Evolutionary conservation across 139 green algal species (phyloP).

Genomic region (Picochlorum sp.): DNA sequence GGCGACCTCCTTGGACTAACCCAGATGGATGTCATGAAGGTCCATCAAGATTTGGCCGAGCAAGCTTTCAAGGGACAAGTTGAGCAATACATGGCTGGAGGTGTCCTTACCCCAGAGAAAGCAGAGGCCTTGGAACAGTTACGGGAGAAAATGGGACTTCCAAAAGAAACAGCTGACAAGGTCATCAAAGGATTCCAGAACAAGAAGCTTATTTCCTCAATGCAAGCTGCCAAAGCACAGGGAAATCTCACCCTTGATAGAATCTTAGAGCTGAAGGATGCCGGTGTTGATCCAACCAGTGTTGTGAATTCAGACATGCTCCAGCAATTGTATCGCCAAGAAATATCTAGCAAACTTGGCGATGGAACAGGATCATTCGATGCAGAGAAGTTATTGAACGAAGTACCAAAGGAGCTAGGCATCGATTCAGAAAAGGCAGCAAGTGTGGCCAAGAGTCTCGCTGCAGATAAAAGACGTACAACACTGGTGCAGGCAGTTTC

Average conservation of each 20-base stretch:
- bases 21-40: slow-evolving; percentile 45
- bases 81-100: slow-evolving; percentile 50
- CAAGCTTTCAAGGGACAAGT: slow-evolving; percentile 80
- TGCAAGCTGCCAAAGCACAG: slow-evolving; percentile 41
- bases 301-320: slow-evolving; percentile 61
- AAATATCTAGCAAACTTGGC: slow-evolving; percentile 42
- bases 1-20: slow-evolving; percentile 75
- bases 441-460: slow-evolving; percentile 39
- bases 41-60: slow-evolving; percentile 83
- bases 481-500: slow-evolving; percentile 67
- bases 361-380: slow-evolving; percentile 65
- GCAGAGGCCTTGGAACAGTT: slow-evolving; percentile 69
- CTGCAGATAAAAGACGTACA: slow-evolving; percentile 63
- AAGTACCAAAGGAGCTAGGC: slow-evolving; percentile 58
- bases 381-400: slow-evolving; percentile 49
- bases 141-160: slow-evolving; percentile 70
- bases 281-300: slow-evolving; percentile 56
- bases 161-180: slow-evolving; percentile 74
- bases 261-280: slow-evolving; percentile 64
- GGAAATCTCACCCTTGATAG: slow-evolving; percentile 52
- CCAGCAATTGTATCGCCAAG: slow-evolving; percentile 64
- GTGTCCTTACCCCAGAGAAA: slow-evolving; percentile 63
- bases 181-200: slow-evolving; percentile 68
- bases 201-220: slow-evolving; percentile 36
- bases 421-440: slow-evolving; percentile 42